phyloP scores from a whole-genome alignment of 257 asterid genomes.

The Penstemon newberryi region DNA sequence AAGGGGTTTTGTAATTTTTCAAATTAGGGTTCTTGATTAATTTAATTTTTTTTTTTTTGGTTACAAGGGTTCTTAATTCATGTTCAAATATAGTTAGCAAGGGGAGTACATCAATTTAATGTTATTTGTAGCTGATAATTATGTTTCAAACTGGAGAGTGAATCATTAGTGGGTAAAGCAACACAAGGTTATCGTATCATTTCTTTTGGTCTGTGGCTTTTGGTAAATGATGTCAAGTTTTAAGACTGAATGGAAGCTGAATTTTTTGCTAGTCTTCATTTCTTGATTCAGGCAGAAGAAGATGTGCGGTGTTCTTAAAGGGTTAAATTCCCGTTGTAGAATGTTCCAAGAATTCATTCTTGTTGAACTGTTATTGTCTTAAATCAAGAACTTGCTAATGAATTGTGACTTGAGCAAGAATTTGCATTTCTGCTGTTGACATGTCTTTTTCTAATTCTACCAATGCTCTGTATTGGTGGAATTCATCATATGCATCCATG shows the following conservation, averaged over 20 bases:
- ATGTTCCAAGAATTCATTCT: too few relatives aligned
- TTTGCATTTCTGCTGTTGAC: too few relatives aligned
- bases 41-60: background rate
- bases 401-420: too few relatives aligned
- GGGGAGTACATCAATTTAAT: too few relatives aligned
- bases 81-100: too few relatives aligned
- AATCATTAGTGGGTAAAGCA: background rate
- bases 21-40: background rate
- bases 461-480: too few relatives aligned
- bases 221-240: background rate
- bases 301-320: background rate
- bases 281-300: background rate
- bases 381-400: too few relatives aligned
- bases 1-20: constrained; percentile 4
- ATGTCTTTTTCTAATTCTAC: too few relatives aligned
- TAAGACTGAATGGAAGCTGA: background rate
- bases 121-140: background rate
- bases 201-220: background rate
- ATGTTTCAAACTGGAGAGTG: background rate
- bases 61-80: too few relatives aligned
- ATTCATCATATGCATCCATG: too few relatives aligned
- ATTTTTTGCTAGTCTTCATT: background rate
- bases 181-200: background rate
- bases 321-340: background rate
- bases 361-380: too few relatives aligned